Evolutionary conservation across 345 rosid species (phyloP).

Genomic region (Kandelia obovata): DNA sequence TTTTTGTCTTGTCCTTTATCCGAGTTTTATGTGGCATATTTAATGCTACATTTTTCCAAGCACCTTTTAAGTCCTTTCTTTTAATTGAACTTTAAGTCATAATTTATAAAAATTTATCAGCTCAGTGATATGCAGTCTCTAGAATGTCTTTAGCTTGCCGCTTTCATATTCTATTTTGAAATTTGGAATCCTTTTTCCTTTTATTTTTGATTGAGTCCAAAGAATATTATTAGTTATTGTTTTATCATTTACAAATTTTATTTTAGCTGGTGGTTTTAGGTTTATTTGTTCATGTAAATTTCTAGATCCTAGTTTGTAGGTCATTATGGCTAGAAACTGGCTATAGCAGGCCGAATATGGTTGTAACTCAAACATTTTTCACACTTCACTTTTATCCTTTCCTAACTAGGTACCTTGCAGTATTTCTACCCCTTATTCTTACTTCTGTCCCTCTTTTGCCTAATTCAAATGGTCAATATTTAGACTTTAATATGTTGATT

Average conservation of each 20-base stretch:
- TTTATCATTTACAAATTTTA: not conserved
- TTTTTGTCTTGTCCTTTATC: slow-evolving; percentile 52
- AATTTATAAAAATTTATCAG: slow-evolving; percentile 22
- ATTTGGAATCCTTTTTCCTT: not conserved
- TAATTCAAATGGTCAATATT: not conserved
- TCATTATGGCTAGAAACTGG: not conserved
- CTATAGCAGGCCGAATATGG: not conserved
- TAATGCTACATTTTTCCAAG: slow-evolving; percentile 45
- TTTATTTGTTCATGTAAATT: not conserved
- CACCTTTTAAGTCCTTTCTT: slow-evolving; percentile 34
- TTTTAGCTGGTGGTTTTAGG: not conserved
- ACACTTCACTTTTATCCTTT: not conserved
- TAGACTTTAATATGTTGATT: not conserved
- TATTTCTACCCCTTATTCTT: not conserved
- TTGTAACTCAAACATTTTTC: not conserved
- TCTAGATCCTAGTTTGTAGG: slow-evolving; percentile 1
- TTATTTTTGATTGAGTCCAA: not conserved
- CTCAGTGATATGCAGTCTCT: slow-evolving; percentile 14
- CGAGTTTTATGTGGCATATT: slow-evolving; percentile 54
- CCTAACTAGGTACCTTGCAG: not conserved
- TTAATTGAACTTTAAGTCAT: slow-evolving; percentile 33
- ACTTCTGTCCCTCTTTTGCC: not conserved
- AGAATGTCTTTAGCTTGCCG: slow-evolving; percentile 10
- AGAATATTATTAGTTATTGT: not conserved
- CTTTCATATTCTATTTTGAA: not conserved